These are phyloP conservation scores for Blastobotrys mokoenaii DNA, from an alignment of 805 yeast species.

Conservation along the genomic window DNA sequence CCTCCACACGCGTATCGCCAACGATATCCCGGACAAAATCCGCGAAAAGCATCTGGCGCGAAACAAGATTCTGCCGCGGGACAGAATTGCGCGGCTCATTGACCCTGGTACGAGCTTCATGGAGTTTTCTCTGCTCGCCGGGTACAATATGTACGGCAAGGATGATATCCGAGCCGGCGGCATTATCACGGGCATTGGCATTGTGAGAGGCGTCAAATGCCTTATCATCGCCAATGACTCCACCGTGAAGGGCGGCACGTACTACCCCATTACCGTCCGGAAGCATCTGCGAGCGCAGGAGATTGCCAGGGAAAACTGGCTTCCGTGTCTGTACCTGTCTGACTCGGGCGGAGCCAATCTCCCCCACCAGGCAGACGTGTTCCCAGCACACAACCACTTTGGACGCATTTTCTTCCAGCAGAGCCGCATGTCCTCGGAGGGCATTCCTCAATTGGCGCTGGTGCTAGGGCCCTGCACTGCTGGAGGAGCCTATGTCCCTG, in stretches of 20 bases:
- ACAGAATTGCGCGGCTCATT: slow-evolving; percentile 23
- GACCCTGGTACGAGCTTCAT: slow-evolving; percentile 26
- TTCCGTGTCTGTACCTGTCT: slow-evolving; percentile 25
- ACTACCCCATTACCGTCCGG: slow-evolving; percentile 28
- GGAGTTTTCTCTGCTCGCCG: slow-evolving; percentile 26
- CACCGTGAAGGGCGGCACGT: slow-evolving; percentile 29
- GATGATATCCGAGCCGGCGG: slow-evolving; percentile 28
- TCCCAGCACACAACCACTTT: slow-evolving; percentile 28
- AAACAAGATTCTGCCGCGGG: slow-evolving; percentile 25
- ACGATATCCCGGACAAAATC: slow-evolving; percentile 25
- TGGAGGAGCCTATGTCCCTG: slow-evolving; percentile 30
- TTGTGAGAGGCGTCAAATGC: slow-evolving; percentile 24
- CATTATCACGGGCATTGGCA: slow-evolving; percentile 27
- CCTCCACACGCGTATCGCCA: slow-evolving; percentile 17
- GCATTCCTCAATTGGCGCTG: slow-evolving; percentile 26
- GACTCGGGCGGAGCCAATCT: slow-evolving; percentile 30
- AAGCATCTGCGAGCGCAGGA: slow-evolving; percentile 29
- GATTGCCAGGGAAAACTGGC: slow-evolving; percentile 24
- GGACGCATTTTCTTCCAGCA: slow-evolving; percentile 28
- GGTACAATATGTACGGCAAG: slow-evolving; percentile 24
- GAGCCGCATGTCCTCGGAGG: slow-evolving; percentile 24
- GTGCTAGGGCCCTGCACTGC: slow-evolving; percentile 30
- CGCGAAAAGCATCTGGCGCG: slow-evolving; percentile 22
- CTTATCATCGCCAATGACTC: slow-evolving; percentile 27
- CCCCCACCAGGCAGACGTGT: slow-evolving; percentile 29